phyloP scores from a whole-genome alignment of 192 early-diverging fungal genomes.

The Backusella tuberculispora region DNA sequence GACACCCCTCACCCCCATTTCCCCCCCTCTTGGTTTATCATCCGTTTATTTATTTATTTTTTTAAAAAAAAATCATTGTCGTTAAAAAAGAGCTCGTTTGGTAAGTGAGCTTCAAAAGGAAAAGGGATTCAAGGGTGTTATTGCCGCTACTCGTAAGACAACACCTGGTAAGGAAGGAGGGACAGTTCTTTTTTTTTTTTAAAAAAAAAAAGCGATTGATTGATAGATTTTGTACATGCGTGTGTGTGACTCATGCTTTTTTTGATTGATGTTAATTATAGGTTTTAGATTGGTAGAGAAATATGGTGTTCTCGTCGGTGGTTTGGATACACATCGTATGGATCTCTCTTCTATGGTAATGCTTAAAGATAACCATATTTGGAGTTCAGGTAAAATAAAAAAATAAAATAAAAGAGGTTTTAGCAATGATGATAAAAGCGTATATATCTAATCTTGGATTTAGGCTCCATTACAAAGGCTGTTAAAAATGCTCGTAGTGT shows the following conservation, averaged over 20 bases:
- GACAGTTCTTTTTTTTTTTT: too few species aligned
- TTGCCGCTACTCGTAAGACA: slow-evolving; percentile 97
- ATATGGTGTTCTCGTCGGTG: slow-evolving; percentile 96
- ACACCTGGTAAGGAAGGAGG: slow-evolving; percentile 95
- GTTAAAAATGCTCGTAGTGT: slow-evolving; percentile 78
- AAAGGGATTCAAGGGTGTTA: slow-evolving; percentile 77
- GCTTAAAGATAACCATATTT: slow-evolving; percentile 99
- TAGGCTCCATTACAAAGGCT: slow-evolving; percentile 91
- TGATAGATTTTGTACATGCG: background rate
- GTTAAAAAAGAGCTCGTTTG: slow-evolving; percentile 51
- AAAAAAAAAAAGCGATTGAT: background rate
- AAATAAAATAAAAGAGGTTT: background rate
- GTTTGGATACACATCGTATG: slow-evolving; percentile 96
- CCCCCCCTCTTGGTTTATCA: background rate
- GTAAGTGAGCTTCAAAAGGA: slow-evolving; percentile 67
- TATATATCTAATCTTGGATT: background rate
- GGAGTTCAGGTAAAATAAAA: slow-evolving; percentile 67
- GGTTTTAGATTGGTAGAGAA: slow-evolving; percentile 98
- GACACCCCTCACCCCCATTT: background rate
- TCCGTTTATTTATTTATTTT: too few species aligned
- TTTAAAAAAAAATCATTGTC: background rate
- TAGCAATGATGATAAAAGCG: background rate
- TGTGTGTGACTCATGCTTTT: background rate
- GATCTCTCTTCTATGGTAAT: slow-evolving; percentile 98
- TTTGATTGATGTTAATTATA: slow-evolving; percentile 24